phyloP scores from a whole-genome alignment of 805 yeast genomes.

The Ogataea trehalophila region DNA sequence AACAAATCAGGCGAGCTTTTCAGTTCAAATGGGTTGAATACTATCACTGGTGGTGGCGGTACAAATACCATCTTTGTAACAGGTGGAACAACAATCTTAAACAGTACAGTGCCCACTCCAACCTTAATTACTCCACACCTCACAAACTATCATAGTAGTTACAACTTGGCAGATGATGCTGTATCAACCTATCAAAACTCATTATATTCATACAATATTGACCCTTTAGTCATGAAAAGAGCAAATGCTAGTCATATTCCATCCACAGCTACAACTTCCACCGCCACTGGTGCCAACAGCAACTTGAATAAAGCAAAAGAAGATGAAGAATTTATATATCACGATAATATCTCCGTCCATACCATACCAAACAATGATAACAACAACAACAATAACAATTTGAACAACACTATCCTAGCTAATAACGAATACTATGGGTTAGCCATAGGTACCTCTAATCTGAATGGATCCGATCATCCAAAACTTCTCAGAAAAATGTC shows the following conservation, averaged over 20 bases:
- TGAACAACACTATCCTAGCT: background rate
- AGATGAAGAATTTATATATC: conserved; percentile 28
- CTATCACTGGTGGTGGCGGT: background rate
- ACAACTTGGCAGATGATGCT: conserved; percentile 12
- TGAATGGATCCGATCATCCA: conserved; percentile 2
- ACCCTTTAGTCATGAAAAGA: conserved; percentile 3
- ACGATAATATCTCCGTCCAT: conserved; percentile 14
- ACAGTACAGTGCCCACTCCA: too few species aligned
- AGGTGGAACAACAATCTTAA: too few species aligned
- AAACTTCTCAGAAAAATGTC: conserved; percentile 11
- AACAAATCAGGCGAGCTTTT: too few species aligned
- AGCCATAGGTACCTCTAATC: background rate
- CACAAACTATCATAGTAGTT: background rate
- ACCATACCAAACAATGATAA: background rate
- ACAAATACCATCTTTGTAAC: background rate
- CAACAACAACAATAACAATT: background rate
- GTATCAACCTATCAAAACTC: conserved; percentile 24
- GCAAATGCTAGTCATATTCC: background rate
- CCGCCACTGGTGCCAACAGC: background rate
- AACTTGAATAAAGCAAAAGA: conserved; percentile 4
- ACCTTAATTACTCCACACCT: too few species aligned
- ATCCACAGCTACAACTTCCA: background rate
- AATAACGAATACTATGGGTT: background rate
- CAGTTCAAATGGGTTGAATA: too few species aligned
- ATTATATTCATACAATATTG: conserved; percentile 17